Percentiles rank a stretch among this genome's conserved stretches.
phyloP scores from a whole-genome alignment of 2,329 filamentous ascomycete species.

The Talaromyces amestolkiae region DNA sequence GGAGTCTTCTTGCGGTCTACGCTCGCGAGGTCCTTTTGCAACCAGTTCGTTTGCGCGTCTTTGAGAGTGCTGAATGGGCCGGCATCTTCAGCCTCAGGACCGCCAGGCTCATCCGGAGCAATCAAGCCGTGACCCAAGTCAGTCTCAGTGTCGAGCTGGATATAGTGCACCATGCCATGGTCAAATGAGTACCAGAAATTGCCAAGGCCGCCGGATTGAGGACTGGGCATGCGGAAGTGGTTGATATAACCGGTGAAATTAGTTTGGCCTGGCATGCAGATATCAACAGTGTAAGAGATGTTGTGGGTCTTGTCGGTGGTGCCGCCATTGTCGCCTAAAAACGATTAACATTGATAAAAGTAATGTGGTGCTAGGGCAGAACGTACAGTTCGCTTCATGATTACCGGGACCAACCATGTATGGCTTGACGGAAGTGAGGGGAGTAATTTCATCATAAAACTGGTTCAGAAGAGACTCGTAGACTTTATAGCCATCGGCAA shows the following conservation, averaged over 20 bases:
- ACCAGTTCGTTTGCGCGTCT: constrained; percentile 15
- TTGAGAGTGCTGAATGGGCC: constrained; percentile 19
- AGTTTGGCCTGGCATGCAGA: constrained; percentile 26
- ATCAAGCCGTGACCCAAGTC: constrained; percentile 18
- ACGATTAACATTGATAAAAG: neutral
- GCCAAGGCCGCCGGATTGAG: constrained; percentile 20
- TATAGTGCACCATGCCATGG: constrained; percentile 20
- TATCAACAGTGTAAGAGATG: constrained; percentile 21
- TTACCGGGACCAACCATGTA: constrained; percentile 23
- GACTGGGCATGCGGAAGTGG: constrained; percentile 26
- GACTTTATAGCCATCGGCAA: constrained; percentile 11
- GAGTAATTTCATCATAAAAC: constrained; percentile 19
- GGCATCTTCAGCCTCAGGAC: constrained; percentile 4
- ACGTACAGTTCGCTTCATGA: constrained; percentile 21
- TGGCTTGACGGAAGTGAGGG: constrained; percentile 15
- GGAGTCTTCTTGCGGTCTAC: constrained; percentile 29
- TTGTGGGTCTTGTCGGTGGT: constrained; percentile 21
- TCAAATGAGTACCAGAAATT: constrained; percentile 20
- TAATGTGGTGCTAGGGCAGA: neutral
- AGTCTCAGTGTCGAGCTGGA: constrained; percentile 21
- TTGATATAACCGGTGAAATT: constrained; percentile 29
- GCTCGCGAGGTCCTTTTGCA: constrained; percentile 23
- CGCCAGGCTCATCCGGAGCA: constrained; percentile 19
- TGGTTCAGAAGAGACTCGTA: constrained; percentile 20
- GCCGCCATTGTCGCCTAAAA: constrained; percentile 16